Conservation (phyloP, 1,284 basidiomycete species). For the Microbotryum silenes-acaulis region DNA sequence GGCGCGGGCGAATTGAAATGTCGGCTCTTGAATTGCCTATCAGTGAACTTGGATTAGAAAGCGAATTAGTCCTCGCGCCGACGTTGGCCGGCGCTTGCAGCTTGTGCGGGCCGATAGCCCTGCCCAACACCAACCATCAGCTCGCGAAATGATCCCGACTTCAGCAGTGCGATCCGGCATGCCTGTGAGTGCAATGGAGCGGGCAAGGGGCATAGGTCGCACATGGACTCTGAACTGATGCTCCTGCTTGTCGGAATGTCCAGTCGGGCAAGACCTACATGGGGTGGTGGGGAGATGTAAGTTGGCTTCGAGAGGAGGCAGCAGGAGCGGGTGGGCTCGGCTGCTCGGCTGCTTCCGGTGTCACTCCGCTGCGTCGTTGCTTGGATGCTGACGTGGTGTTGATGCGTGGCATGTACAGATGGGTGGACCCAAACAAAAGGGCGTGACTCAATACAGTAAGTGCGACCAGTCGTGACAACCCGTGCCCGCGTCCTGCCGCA, state of each 20-base stretch:
- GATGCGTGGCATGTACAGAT: conserved; percentile 37
- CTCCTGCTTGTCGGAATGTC: conserved; percentile 42
- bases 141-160: conserved; percentile 59
- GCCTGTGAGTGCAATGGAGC: conserved; percentile 53
- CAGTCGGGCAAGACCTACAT: conserved; percentile 48
- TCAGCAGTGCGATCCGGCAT: conserved; percentile 57
- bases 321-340: not conserved
- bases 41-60: no score
- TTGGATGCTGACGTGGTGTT: not conserved
- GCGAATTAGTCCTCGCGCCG: no score
- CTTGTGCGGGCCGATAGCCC: no score
- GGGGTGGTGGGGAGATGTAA: conserved; percentile 79
- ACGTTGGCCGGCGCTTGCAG: no score
- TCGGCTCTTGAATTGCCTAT: no score
- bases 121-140: no score
- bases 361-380: no score
- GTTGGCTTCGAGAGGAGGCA: not conserved
- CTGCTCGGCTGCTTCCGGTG: not conserved
- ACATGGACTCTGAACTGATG: no score
- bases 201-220: no score
- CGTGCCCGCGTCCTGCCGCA: not conserved
- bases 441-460: conserved; percentile 73
- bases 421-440: conserved; percentile 62
- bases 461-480: conserved; percentile 27
- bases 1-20: no score